Base-by-base conservation (phyloP, 2,329 filamentous ascomycete genomes). In the Fusarium udum region DNA sequence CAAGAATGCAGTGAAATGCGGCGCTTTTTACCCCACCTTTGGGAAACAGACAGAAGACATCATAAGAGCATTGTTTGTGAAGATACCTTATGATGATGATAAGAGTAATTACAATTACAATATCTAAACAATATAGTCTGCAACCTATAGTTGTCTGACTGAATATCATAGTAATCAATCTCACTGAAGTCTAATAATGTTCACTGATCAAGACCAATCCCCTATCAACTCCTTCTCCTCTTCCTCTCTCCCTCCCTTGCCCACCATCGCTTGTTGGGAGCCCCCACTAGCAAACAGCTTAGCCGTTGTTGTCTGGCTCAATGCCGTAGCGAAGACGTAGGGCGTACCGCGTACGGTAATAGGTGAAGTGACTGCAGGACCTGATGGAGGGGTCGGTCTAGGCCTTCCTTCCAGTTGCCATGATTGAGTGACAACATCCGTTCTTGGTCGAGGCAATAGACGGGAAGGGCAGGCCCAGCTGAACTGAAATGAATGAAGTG, bases 11-110 rank as follows among this genome's bases (percentile, higher is more conserved):
- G 64, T 34, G 32, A 45, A 14, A 37, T 62, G 56, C 46, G 53
- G 61, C 51, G 66, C 61, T 51, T 61, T 61, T 40, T 65, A 74
- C 76, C 67, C 76, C 76, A 76, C 76, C 65, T 72, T 57, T 66
- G 55, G 31, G 24, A 36, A 31, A 22, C 49, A 51, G 24, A 46
- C 18, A 31, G 42, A 14, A 52, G 49, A 52, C 34, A 55, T 55
- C 36, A 55, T 39, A 28, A 55, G 34, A 53, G 34, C 14, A 39
- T 37, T 39, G 24, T 22, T 37, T 37, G 24, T n/a, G 14, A 40
- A 40, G 24, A 28, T 18, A n/a, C n/a, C n/a, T n/a, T n/a, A 28
- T 28, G 26, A 31, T 55, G 34, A 53, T 18, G 11, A 18, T 40
- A n/a, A 31, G 24, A 28, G 34, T 10, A 11, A 40, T 39, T 40